Base-by-base conservation (phyloP, 768 basidiomycete species). In the Arthromyces matolae region DNA sequence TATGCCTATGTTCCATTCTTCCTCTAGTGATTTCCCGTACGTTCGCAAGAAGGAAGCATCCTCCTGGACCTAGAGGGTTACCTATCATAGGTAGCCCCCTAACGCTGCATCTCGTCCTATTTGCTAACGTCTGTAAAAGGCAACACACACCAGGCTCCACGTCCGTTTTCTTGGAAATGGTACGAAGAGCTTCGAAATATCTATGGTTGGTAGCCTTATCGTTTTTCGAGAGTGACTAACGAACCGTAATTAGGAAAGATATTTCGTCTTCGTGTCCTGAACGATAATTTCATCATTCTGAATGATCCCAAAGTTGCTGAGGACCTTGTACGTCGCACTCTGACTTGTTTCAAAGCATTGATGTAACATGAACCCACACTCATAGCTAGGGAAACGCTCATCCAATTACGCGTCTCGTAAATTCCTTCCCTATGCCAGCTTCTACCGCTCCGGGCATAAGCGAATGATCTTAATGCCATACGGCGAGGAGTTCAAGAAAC, bases 131-230 rank as follows among this genome's bases (percentile, higher is more conserved):
- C n/a, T n/a, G n/a, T n/a, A n/a, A n/a, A n/a, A 47, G 45, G 45
- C 6, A 47, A 47, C 19, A 47, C 45, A 5, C 45, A 47, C 16
- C 45, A 47, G 32, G 45, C 45, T 5, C 45, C 45, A 25, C 35
- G 45, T 20, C 45, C 45, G 9, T 47, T 47, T 31, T 47, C 45
- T n/a, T 47, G 45, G 45, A 47, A 47, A 38, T 47, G 45, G 45
- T 47, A 47, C 24, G 45, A 47, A 31, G 24, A 37, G n/a, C 29
- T 47, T 25, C 33, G 33, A 6, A 46, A 46, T 13, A 16, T 13
- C 8, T 46, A 46, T 19, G 45, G 45, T 46, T 5, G 5, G 34
- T 14, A 32, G n/a, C 35, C n/a, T n/a, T n/a, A n/a, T n/a, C 19
- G 4, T 19, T 31, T 23, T 46, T 23, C 22, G 18, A n/a, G 20